Base-by-base conservation (phyloP, 2,329 filamentous ascomycete species). In the Cercospora brassicicola region DNA sequence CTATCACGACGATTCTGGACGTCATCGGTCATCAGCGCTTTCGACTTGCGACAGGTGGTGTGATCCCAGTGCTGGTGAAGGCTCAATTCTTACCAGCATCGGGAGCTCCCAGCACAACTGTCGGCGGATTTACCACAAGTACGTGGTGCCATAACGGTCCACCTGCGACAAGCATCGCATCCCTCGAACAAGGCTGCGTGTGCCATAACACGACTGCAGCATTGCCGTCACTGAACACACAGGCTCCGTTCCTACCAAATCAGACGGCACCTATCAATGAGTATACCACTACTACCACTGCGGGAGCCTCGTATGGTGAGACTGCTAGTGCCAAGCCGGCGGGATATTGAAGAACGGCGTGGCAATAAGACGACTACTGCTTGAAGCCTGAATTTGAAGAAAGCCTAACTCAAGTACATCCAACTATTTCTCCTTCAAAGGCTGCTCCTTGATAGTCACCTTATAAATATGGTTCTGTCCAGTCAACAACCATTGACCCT, bases 31-130 rank as follows among this genome's bases (percentile, higher is more conserved):
- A 92, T 73, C 84, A 85, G n/a, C 71, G 79, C 2, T 92, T 91
- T 75, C 77, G 80, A 2, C 80, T 92, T 11, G 82, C 81, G n/a
- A 92, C 90, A 0, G 90, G 90, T 8, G 85, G 88, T 66, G 85
- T 90, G 7, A 89, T 92, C 30, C 89, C 90, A 0, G 88, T 90
- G 2, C 82, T 92, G 1, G 85, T 92, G 36, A 87, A 86, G 78
- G 88, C 86, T 0, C 82, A 86, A 72, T 84, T 79, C 0, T 64
- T 83, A 6, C 75, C 76, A 20, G 76, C 76, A 15, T 64, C 73
- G 4, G 70, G 71, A 7, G 74, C 78, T 2, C 69, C 78, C 6
- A 79, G 79, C 0, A 77, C 76, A 0, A 78, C 67, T 13, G 72
- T 71, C 7, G 66, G 67, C 33, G 70, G 77, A 0, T 79, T 73